Conservation (phyloP, 1,284 basidiomycete species). For the Rhodotorula sp. region DNA sequence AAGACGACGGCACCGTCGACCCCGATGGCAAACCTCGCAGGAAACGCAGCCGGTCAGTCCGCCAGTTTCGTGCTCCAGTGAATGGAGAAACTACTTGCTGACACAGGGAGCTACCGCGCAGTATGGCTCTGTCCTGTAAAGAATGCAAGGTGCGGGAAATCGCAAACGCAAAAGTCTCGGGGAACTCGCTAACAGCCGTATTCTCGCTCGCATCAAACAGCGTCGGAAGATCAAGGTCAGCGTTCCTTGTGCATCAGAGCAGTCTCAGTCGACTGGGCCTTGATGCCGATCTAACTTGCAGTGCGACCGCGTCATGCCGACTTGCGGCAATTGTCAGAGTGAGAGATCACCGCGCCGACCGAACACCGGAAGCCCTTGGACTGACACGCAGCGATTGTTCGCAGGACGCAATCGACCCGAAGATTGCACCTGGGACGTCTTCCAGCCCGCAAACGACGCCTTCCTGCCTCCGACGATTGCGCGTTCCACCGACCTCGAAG, state of each 20-base stretch:
- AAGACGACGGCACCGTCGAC: not conserved
- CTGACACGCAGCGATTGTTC: not conserved
- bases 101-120: not conserved
- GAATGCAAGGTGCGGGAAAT: conserved; percentile 33
- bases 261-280: too few species aligned
- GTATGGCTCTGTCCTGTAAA: conserved; percentile 39
- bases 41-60: conserved; percentile 22
- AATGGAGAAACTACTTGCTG: not conserved
- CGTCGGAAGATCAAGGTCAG: conserved; percentile 34
- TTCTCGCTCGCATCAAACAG: not conserved
- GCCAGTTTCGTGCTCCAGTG: too few species aligned
- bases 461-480: conserved; percentile 36
- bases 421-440: conserved; percentile 39
- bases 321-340: conserved; percentile 37
- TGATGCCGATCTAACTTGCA: not conserved
- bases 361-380: not conserved
- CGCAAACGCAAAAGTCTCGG: too few species aligned
- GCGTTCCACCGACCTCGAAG: conserved; percentile 31
- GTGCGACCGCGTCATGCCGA: conserved; percentile 40
- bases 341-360: not conserved
- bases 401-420: conserved; percentile 26
- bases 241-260: not conserved
- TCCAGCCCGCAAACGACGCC: conserved; percentile 31
- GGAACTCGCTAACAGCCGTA: not conserved
- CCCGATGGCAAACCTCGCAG: conserved; percentile 6